phyloP scores from a whole-genome alignment of 1,284 basidiomycete species.

The Ustilago crameri region DNA sequence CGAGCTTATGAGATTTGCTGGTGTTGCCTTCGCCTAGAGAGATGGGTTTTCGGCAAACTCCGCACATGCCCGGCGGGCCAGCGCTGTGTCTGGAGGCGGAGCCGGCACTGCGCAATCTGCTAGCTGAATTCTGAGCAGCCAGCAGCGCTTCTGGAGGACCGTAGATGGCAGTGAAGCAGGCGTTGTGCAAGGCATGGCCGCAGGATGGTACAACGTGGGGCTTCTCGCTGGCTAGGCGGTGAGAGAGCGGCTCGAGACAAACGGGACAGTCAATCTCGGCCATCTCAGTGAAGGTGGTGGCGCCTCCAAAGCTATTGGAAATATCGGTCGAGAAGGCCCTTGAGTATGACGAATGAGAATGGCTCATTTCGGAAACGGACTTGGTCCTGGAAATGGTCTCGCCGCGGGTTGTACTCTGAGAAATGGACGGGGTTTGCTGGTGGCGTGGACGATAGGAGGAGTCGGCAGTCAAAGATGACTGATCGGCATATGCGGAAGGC shows the following conservation, averaged over 20 bases:
- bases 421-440: constrained; percentile 1
- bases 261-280: constrained; percentile 88
- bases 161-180: constrained; percentile 94
- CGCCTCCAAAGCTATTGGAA: constrained; percentile 27
- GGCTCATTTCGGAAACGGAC: constrained; percentile 31
- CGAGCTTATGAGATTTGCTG: constrained; percentile 69
- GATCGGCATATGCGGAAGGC: constrained; percentile 15
- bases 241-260: constrained; percentile 87
- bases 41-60: constrained; percentile 94
- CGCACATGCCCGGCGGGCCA: constrained; percentile 83
- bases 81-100: constrained; percentile 70
- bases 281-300: constrained; percentile 73
- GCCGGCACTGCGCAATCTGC: constrained; percentile 32
- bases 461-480: constrained; percentile 6
- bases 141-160: constrained; percentile 78
- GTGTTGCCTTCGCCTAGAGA: constrained; percentile 81
- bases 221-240: constrained; percentile 87
- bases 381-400: constrained; percentile 8
- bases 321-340: constrained; percentile 27
- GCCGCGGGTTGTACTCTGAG: constrained; percentile 4
- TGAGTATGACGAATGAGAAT: constrained; percentile 26
- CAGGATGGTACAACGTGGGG: constrained; percentile 95
- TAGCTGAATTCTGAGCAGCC: constrained; percentile 35
- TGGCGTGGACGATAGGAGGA: constrained; percentile 25
- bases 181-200: constrained; percentile 95